These are phyloP conservation scores for Fusarium nematophilum DNA, from an alignment of 2,329 filamentous ascomycete genomes.

Conservation along the genomic window DNA sequence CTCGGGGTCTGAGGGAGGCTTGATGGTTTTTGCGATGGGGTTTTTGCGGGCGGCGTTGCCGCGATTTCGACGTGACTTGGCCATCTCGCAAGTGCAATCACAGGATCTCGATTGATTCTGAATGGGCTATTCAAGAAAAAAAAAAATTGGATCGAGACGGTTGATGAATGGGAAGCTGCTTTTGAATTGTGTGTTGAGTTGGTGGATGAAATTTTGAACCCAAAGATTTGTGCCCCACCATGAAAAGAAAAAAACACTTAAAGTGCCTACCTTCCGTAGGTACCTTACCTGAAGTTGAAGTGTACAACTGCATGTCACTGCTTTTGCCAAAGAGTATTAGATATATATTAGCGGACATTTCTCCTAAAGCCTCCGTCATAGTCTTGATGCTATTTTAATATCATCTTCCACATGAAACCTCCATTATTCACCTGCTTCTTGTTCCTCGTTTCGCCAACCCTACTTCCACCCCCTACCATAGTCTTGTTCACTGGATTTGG, in stretches of 20 bases:
- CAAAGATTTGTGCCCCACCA: conserved; percentile 36
- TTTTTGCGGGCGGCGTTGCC: conserved; percentile 62
- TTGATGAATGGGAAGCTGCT: background rate
- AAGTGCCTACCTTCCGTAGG: too few species aligned
- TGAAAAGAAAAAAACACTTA: conserved; percentile 4
- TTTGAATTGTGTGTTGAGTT: background rate
- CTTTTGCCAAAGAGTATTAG: too few species aligned
- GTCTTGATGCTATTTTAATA: background rate
- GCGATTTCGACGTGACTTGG: conserved; percentile 67
- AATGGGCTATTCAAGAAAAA: background rate
- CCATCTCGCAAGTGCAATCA: conserved; percentile 57
- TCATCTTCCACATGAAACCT: background rate
- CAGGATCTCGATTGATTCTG: background rate
- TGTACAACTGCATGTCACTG: too few species aligned
- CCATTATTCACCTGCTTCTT: background rate
- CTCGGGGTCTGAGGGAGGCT: conserved; percentile 72
- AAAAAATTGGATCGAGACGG: background rate
- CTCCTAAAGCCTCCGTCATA: too few species aligned
- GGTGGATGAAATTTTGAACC: conserved; percentile 36
- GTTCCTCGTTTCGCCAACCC: too few species aligned
- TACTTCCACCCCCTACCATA: background rate
- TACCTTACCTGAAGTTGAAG: too few species aligned
- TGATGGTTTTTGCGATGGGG: conserved; percentile 67
- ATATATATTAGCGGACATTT: too few species aligned
- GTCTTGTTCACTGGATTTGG: background rate